A percentile compares a stretch with the other conserved stretches of the same genome.
Evolutionary conservation across 441 rosid species (phyloP).

Genomic region (Pelargonium exstipulatum): DNA sequence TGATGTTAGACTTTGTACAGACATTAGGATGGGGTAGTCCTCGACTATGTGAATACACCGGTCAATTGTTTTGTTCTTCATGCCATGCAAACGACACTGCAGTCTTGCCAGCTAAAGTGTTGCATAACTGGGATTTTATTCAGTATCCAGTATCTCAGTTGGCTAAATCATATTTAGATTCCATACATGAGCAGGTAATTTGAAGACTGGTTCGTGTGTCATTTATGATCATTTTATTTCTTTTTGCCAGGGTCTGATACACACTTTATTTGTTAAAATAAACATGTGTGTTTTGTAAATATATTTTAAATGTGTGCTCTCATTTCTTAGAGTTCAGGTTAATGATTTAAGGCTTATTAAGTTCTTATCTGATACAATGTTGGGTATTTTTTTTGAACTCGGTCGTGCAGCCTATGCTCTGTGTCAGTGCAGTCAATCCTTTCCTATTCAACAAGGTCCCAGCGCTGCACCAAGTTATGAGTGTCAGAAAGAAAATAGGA

Average conservation of each 20-base stretch:
- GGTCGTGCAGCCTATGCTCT: constrained; percentile 89
- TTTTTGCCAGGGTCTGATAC: too few relatives aligned
- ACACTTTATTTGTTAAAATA: background rate
- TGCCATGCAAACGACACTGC: constrained; percentile 84
- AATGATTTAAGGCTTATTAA: too few relatives aligned
- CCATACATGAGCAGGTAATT: constrained; percentile 81
- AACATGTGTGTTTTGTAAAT: background rate
- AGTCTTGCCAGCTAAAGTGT: constrained; percentile 82
- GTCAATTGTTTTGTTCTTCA: constrained; percentile 82
- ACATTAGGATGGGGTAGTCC: constrained; percentile 94
- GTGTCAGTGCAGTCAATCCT: constrained; percentile 95
- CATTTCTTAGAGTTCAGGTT: background rate
- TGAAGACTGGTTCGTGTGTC: background rate
- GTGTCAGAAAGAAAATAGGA: constrained; percentile 64
- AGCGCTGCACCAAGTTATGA: constrained; percentile 68
- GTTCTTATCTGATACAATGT: constrained; percentile 14
- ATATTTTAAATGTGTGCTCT: background rate
- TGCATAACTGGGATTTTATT: constrained; percentile 89
- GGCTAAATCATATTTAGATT: constrained; percentile 91
- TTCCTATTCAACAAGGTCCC: constrained; percentile 81
- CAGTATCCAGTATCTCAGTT: constrained; percentile 77
- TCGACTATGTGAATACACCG: constrained; percentile 79
- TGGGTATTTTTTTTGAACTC: constrained; percentile 20
- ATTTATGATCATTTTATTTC: too few relatives aligned
- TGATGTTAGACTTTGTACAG: constrained; percentile 66